These are phyloP conservation scores for Trifolium dubium DNA, from an alignment of 306 rosid species.

Conservation along the genomic window DNA sequence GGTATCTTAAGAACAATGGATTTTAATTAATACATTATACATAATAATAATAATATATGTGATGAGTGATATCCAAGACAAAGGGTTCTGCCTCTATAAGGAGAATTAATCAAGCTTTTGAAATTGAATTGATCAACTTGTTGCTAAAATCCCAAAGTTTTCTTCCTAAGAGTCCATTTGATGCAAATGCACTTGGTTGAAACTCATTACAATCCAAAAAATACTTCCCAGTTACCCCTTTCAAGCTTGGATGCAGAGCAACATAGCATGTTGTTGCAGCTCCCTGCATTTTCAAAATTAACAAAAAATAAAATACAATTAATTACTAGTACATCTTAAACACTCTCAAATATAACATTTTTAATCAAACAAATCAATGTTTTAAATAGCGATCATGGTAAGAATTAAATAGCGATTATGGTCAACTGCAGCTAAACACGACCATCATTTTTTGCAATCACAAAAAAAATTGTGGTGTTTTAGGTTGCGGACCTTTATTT, in stretches of 20 bases:
- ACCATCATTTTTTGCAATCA: too few species aligned
- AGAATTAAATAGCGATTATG: not conserved
- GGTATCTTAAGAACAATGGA: too few species aligned
- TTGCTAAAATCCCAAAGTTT: conserved; percentile 91
- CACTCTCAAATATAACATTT: conserved; percentile 19
- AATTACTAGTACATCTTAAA: not conserved
- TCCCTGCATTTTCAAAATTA: conserved; percentile 55
- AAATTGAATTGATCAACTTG: conserved; percentile 54
- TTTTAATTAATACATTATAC: too few species aligned
- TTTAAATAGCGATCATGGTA: not conserved
- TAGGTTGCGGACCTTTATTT: not conserved
- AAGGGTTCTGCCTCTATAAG: not conserved
- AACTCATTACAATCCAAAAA: conserved; percentile 76
- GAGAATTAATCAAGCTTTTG: conserved; percentile 38
- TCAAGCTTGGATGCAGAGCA: conserved; percentile 76
- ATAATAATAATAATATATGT: too few species aligned
- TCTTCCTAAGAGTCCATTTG: conserved; percentile 49
- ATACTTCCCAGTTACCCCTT: conserved; percentile 78
- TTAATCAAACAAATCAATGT: not conserved
- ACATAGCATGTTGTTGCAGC: conserved; percentile 88
- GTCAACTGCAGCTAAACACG: too few species aligned
- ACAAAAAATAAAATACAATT: not conserved
- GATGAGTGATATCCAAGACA: too few species aligned
- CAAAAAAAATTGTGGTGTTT: not conserved
- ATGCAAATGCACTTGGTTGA: conserved; percentile 61